Percentiles rank a stretch among this genome's conserved stretches.
Evolutionary conservation across 2,329 filamentous ascomycete species (phyloP).

Genomic region (Sclerotiophoma versabilis): DNA sequence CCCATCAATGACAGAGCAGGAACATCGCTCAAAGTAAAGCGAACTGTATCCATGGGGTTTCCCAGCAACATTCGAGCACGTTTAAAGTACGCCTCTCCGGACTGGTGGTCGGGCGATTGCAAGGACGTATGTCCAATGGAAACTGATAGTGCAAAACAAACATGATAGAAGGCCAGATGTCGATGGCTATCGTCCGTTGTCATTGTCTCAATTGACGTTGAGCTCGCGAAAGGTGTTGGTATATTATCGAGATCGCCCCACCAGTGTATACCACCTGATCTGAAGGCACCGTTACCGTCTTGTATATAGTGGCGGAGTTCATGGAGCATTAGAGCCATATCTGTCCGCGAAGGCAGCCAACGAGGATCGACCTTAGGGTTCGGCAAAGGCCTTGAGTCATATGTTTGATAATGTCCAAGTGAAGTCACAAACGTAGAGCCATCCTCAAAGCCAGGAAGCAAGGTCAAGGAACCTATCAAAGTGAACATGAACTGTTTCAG

Average conservation of each 20-base stretch:
- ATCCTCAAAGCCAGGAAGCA: constrained; percentile 23
- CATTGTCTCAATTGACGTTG: constrained; percentile 23
- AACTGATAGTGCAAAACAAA: constrained; percentile 35
- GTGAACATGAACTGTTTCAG: constrained; percentile 37
- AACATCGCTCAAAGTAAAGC: constrained; percentile 34
- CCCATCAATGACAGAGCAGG: constrained; percentile 37
- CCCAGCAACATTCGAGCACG: constrained; percentile 35
- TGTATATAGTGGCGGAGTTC: constrained; percentile 33
- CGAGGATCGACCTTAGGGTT: constrained; percentile 34
- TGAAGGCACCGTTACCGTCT: constrained; percentile 31
- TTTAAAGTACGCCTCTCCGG: constrained; percentile 36
- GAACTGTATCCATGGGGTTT: constrained; percentile 35
- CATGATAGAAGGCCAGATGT: constrained; percentile 34
- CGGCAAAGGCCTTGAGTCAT: constrained; percentile 36
- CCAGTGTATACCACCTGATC: constrained; percentile 35
- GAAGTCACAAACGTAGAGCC: constrained; percentile 30
- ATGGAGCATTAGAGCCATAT: constrained; percentile 32
- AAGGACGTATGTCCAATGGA: constrained; percentile 23
- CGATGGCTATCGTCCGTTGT: constrained; percentile 28
- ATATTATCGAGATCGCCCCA: constrained; percentile 33
- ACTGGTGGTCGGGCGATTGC: constrained; percentile 23
- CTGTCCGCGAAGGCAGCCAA: constrained; percentile 32
- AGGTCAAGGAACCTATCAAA: constrained; percentile 25
- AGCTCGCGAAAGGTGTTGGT: constrained; percentile 19
- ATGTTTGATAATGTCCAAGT: constrained; percentile 37